Percentiles rank a stretch among this genome's conserved stretches.
phyloP scores from a whole-genome alignment of 257 asterid species.

The Salvia rosmarinus region DNA sequence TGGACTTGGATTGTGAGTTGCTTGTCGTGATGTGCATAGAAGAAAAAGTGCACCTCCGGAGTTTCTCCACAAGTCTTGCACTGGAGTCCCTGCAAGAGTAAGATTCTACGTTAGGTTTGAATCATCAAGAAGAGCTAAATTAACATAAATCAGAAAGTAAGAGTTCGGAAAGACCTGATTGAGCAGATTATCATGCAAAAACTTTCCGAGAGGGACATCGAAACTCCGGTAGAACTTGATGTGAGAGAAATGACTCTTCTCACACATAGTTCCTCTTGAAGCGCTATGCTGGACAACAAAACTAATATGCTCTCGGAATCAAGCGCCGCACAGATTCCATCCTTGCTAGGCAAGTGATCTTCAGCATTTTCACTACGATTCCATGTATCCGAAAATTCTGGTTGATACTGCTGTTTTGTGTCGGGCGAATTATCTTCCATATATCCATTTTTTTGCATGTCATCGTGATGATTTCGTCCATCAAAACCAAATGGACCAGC shows the following conservation, averaged over 20 bases:
- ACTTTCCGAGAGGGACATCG: slow-evolving; percentile 83
- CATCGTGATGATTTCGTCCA: slow-evolving; percentile 37
- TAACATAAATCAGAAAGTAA: slow-evolving; percentile 9
- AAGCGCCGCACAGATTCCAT: slow-evolving; percentile 65
- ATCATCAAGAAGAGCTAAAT: background rate
- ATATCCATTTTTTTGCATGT: slow-evolving; percentile 30
- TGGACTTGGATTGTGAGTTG: slow-evolving; percentile 82
- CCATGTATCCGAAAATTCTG: slow-evolving; percentile 42
- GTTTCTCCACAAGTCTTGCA: slow-evolving; percentile 78
- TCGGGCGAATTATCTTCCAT: slow-evolving; percentile 43
- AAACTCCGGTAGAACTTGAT: slow-evolving; percentile 83
- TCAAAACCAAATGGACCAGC: slow-evolving; percentile 35
- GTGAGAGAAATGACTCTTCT: slow-evolving; percentile 79
- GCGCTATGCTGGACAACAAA: slow-evolving; percentile 77
- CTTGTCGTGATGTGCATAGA: slow-evolving; percentile 86
- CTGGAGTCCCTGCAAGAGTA: slow-evolving; percentile 57
- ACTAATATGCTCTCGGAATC: slow-evolving; percentile 92
- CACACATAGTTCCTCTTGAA: slow-evolving; percentile 69
- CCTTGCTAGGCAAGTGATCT: slow-evolving; percentile 52
- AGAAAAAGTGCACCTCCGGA: slow-evolving; percentile 66
- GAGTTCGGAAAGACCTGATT: slow-evolving; percentile 59
- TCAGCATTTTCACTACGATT: slow-evolving; percentile 42
- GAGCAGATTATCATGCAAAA: slow-evolving; percentile 77
- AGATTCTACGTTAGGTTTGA: slow-evolving; percentile 17
- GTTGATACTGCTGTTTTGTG: slow-evolving; percentile 32